Evolutionary conservation across 164 flowering plant species (phyloP).

Genomic region (Tetracentron sinense): DNA sequence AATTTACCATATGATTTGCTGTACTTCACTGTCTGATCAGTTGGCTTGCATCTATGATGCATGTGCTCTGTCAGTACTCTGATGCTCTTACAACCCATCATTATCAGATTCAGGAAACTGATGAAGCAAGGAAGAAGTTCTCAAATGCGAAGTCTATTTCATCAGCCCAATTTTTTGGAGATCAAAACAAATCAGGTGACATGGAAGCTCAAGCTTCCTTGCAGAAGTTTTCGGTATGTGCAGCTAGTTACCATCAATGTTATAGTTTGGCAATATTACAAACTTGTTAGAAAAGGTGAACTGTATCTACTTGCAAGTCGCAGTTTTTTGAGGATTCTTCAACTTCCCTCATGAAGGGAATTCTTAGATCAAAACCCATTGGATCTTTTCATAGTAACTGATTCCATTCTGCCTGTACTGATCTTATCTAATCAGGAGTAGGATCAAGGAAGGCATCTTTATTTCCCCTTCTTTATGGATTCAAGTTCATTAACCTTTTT

Average conservation of each 20-base stretch:
- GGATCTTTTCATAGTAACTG: not conserved
- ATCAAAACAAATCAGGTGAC: constrained; percentile 49
- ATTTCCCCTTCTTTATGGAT: not conserved
- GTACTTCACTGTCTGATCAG: too few species aligned
- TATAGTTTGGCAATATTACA: too few species aligned
- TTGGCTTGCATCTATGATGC: too few species aligned
- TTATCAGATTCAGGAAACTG: constrained; percentile 75
- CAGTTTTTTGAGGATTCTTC: too few species aligned
- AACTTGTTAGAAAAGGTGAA: not conserved
- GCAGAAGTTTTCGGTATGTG: constrained; percentile 83
- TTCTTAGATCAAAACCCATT: too few species aligned
- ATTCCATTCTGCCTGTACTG: not conserved
- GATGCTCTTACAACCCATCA: constrained; percentile 1
- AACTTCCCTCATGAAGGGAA: not conserved
- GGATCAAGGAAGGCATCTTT: too few species aligned
- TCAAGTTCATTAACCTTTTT: too few species aligned
- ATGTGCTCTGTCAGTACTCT: too few species aligned
- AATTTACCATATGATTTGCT: too few species aligned
- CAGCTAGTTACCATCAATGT: not conserved
- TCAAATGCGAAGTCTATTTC: constrained; percentile 96
- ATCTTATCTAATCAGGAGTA: not conserved
- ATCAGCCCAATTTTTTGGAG: constrained; percentile 87
- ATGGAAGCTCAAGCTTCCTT: constrained; percentile 58
- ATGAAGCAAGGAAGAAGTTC: constrained; percentile 97
- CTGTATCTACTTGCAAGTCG: too few species aligned